Percentiles rank a stretch among this genome's conserved stretches.
These are phyloP conservation scores for Tolypocladium amazonense DNA, from an alignment of 2,329 filamentous ascomycete genomes.

Conservation along the genomic window DNA sequence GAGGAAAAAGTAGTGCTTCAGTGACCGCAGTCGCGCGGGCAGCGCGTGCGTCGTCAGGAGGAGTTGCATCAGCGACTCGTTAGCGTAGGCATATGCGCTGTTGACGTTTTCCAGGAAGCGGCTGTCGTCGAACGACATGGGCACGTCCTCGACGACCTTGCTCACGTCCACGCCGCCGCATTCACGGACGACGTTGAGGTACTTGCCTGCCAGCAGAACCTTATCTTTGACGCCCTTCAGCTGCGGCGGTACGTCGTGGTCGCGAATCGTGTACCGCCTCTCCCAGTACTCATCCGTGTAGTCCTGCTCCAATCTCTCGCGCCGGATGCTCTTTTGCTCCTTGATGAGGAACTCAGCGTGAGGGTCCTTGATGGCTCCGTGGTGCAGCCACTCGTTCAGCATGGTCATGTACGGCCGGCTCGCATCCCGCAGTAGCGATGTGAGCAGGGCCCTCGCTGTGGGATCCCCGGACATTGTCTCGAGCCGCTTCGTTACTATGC, in stretches of 20 bases:
- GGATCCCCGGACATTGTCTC: slow-evolving; percentile 92
- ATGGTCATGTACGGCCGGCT: slow-evolving; percentile 95
- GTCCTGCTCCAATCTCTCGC: slow-evolving; percentile 85
- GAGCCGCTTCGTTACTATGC: slow-evolving; percentile 72
- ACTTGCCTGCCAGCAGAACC: slow-evolving; percentile 90
- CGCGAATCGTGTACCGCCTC: slow-evolving; percentile 87
- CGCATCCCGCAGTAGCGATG: slow-evolving; percentile 72
- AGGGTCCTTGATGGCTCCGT: slow-evolving; percentile 87
- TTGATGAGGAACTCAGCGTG: slow-evolving; percentile 92
- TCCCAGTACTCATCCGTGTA: slow-evolving; percentile 99
- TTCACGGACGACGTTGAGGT: slow-evolving; percentile 93
- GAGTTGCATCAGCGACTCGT: slow-evolving; percentile 82
- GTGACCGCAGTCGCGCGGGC: slow-evolving; percentile 72
- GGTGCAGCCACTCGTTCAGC: slow-evolving; percentile 97
- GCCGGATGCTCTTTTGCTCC: slow-evolving; percentile 88
- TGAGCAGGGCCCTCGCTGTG: slow-evolving; percentile 70
- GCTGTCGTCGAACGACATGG: slow-evolving; percentile 81
- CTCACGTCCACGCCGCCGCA: slow-evolving; percentile 93
- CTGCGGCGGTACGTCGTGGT: slow-evolving; percentile 84
- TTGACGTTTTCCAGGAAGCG: slow-evolving; percentile 95
- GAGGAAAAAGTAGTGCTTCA: slow-evolving; percentile 99
- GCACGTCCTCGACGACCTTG: slow-evolving; percentile 80
- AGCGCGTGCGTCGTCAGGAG: slow-evolving; percentile 88
- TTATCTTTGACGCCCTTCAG: slow-evolving; percentile 87
- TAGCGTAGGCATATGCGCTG: slow-evolving; percentile 87